Conservation (phyloP, 2,329 filamentous ascomycete species). For the Exophiala sp. region DNA sequence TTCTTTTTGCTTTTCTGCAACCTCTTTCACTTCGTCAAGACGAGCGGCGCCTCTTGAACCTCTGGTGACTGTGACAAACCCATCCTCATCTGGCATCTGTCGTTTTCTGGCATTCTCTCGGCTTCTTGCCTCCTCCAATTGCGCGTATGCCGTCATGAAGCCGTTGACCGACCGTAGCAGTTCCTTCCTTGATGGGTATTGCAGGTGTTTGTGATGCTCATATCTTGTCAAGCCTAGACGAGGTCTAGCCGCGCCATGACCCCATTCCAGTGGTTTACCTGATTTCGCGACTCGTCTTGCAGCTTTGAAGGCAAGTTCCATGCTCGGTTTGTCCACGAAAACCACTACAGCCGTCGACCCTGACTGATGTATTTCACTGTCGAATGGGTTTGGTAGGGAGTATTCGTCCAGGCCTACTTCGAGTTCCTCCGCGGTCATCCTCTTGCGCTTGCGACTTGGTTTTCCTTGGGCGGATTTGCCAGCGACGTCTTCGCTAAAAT, state of each 20-base stretch:
- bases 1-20: constrained; percentile 58
- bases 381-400: constrained; percentile 69
- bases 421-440: constrained; percentile 46
- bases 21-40: constrained; percentile 63
- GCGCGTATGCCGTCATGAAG: constrained; percentile 75
- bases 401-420: constrained; percentile 57
- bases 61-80: constrained; percentile 86
- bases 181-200: constrained; percentile 63
- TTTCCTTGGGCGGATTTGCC: constrained; percentile 13
- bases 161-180: constrained; percentile 75
- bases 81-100: constrained; percentile 86
- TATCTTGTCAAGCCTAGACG: constrained; percentile 52
- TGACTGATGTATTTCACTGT: constrained; percentile 64
- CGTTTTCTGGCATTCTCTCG: constrained; percentile 60
- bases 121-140: constrained; percentile 65
- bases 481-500: constrained; percentile 53
- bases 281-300: constrained; percentile 58
- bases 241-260: constrained; percentile 55
- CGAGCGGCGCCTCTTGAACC: constrained; percentile 71
- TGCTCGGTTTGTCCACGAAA: constrained; percentile 78
- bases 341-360: constrained; percentile 77
- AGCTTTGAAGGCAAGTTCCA: constrained; percentile 74
- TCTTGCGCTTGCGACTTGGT: constrained; percentile 55
- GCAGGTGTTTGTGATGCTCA: constrained; percentile 66
- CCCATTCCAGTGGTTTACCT: constrained; percentile 64